Evolutionary conservation across 1,284 basidiomycete species (phyloP).

Genomic region (Ustilago shanxiensis): DNA sequence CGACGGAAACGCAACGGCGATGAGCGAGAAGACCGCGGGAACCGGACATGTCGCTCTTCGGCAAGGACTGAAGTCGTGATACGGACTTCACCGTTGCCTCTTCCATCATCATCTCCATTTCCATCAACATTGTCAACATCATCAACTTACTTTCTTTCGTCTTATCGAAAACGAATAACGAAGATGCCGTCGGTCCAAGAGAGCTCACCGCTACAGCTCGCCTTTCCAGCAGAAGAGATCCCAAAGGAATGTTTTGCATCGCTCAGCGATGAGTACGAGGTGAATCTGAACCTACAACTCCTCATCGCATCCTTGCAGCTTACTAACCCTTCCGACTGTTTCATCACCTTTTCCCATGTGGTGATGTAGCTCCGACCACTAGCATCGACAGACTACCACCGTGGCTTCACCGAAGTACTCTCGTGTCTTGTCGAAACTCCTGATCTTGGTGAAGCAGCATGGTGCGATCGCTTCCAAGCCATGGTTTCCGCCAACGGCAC

Average conservation of each 20-base stretch:
- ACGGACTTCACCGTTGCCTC: slow-evolving; percentile 3
- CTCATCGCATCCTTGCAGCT: background rate
- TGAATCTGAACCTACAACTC: background rate
- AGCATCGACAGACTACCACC: slow-evolving; percentile 83
- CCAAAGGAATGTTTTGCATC: slow-evolving; percentile 23
- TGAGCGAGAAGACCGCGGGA: background rate
- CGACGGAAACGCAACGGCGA: background rate
- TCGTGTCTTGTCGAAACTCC: slow-evolving; percentile 82
- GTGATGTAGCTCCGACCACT: slow-evolving; percentile 83
- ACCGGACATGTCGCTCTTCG: background rate
- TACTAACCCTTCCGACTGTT: background rate
- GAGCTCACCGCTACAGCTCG: slow-evolving; percentile 14
- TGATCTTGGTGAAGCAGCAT: slow-evolving; percentile 79
- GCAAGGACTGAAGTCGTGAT: background rate
- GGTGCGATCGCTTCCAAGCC: slow-evolving; percentile 54
- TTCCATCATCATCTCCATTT: background rate
- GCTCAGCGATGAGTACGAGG: slow-evolving; percentile 17
- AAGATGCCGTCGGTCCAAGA: slow-evolving; percentile 24
- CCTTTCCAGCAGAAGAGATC: slow-evolving; percentile 24
- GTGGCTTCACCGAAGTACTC: slow-evolving; percentile 86
- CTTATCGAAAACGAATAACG: too few species aligned
- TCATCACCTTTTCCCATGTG: background rate
- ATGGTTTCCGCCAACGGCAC: slow-evolving; percentile 36
- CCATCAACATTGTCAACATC: background rate
- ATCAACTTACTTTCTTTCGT: background rate